These are phyloP conservation scores for Prunus campanulata DNA, from an alignment of 306 rosid genomes.

Conservation along the genomic window DNA sequence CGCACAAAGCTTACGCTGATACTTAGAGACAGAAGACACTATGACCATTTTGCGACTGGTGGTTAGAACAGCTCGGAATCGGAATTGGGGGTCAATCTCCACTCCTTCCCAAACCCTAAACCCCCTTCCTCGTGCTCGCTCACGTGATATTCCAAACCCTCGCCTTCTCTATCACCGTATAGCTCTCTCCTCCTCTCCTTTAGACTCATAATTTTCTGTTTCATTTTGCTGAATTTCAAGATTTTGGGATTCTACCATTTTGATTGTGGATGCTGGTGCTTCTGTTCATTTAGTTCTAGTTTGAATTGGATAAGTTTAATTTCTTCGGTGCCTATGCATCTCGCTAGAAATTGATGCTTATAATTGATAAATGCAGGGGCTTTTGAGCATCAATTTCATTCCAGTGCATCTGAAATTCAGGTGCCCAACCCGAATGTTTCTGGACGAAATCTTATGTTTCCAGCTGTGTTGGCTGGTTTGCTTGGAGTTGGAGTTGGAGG, in stretches of 20 bases:
- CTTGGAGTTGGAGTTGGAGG: constrained; percentile 65
- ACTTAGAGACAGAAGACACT: not conserved
- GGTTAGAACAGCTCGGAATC: constrained; percentile 27
- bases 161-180: constrained; percentile 33
- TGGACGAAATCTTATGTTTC: constrained; percentile 23
- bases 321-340: no score
- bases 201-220: not conserved
- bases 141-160: constrained; percentile 14
- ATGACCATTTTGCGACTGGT: constrained; percentile 50
- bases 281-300: not conserved
- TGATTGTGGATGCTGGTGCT: not conserved
- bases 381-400: constrained; percentile 13
- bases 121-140: constrained; percentile 32
- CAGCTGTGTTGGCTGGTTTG: constrained; percentile 47
- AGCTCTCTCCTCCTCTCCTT: not conserved
- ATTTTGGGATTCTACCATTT: not conserved
- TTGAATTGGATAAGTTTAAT: not conserved
- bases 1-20: not conserved
- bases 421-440: constrained; percentile 22
- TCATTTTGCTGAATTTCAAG: not conserved
- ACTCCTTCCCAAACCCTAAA: constrained; percentile 46
- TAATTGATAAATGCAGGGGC: constrained; percentile 30
- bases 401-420: constrained; percentile 27
- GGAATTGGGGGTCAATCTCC: constrained; percentile 26
- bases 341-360: not conserved